Base-by-base conservation (phyloP, 257 asterid species). In the Solanum phureja region DNA sequence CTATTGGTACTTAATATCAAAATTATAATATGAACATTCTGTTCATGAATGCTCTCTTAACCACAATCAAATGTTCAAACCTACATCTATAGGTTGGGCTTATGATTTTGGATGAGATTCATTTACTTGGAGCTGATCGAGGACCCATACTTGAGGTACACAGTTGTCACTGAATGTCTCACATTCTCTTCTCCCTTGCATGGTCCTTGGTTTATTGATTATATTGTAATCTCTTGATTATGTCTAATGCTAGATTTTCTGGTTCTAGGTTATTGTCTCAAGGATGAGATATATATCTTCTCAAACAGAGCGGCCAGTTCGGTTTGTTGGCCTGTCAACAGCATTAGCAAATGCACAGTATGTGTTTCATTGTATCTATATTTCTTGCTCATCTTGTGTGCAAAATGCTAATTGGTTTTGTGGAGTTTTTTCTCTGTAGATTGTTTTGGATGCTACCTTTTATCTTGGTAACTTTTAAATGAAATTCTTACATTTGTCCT, bases 211-310 rank as follows among this genome's bases (percentile, higher is more conserved):
- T 82, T 82, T 24, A 82, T 49, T 29, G 69, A 82, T 19, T 49
- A 49, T 27, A 46, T 29, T 11, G 27, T 49, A 82, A 18, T 82
- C 42, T 82, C 69, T 82, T 82, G 69, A 49, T 82, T 37, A 82
- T 82, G 42, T 83, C 64, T 86, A 38, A 73, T 73, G 88, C 84
- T 86, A 66, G 46, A 73, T 21, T 40, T 87, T 88, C 49, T 79
- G 38, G 74, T 89, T 79, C 60, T 87, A 97, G 99, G 99, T 97
- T 92, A 97, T 97, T 91, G 99, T 97, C 87, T 97, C 99, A 60
- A 93, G 99, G 90, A 97, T 97, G 99, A 93, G 99, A 94, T 97
- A 95, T 92, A 97, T 97, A 91, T 97, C 99, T 89, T 97, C 99
- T 87, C 98, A 95, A 92, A 97, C 99, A 34, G 99, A 95, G 82